These are phyloP conservation scores for Sugiyamaella castrensis DNA, from an alignment of 1,139 yeast species.

Conservation along the genomic window DNA sequence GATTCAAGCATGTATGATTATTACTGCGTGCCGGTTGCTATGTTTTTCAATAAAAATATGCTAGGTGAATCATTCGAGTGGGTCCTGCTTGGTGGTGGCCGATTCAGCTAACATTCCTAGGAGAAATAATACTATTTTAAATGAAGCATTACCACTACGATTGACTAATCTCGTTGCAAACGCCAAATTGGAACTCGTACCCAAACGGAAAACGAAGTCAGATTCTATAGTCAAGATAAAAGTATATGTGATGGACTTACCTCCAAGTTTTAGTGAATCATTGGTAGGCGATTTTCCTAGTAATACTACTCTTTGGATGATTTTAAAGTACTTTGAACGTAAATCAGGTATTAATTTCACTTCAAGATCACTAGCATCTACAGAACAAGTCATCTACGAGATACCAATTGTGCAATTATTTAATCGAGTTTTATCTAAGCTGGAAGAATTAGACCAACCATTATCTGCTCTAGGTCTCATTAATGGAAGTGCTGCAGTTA, in stretches of 20 bases:
- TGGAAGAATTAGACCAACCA: slow-evolving; percentile 26
- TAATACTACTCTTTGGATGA: slow-evolving; percentile 27
- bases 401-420: slow-evolving; percentile 30
- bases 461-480: slow-evolving; percentile 28
- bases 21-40: no score
- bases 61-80: no score
- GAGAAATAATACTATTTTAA: slow-evolving; percentile 20
- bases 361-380: slow-evolving; percentile 20
- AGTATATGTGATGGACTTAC: slow-evolving; percentile 28
- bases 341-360: slow-evolving; percentile 32
- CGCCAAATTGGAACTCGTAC: slow-evolving; percentile 30
- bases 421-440: slow-evolving; percentile 19
- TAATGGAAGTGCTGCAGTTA: slow-evolving; percentile 27
- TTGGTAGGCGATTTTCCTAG: slow-evolving; percentile 27
- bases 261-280: slow-evolving; percentile 25
- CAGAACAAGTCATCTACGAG: slow-evolving; percentile 25
- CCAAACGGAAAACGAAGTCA: slow-evolving; percentile 17
- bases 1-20: no score
- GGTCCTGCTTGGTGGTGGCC: no score
- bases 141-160: slow-evolving; percentile 30
- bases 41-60: no score
- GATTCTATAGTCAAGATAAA: slow-evolving; percentile 25
- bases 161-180: slow-evolving; percentile 31
- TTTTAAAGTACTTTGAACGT: slow-evolving; percentile 29
- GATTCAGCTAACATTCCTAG: slow-evolving; percentile 5